Percentiles rank a stretch among this genome's conserved stretches.
Conservation (phyloP, 148 eudicot genomes). For the Persicaria maculosa region DNA sequence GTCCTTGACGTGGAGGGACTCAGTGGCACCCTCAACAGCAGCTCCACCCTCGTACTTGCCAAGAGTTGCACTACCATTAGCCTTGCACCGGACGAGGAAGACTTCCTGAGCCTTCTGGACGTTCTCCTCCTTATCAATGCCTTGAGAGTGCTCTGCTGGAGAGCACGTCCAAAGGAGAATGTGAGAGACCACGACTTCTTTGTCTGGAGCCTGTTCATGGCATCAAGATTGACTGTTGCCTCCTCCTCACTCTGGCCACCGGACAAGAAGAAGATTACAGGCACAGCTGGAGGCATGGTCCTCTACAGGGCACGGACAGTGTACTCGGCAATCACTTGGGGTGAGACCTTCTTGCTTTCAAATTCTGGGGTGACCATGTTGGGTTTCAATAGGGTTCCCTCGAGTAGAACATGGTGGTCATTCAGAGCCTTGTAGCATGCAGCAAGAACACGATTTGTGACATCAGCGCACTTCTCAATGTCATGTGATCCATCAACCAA, state of each 20-base stretch:
- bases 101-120: constrained; percentile 62
- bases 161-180: constrained; percentile 93
- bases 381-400: constrained; percentile 84
- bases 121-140: constrained; percentile 78
- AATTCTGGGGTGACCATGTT: constrained; percentile 97
- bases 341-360: constrained; percentile 63
- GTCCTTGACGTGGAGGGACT: constrained; percentile 91
- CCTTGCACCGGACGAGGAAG: constrained; percentile 70
- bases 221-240: constrained; percentile 85
- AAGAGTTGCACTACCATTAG: constrained; percentile 87
- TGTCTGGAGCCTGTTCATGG: constrained; percentile 69
- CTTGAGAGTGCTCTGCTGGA: constrained; percentile 90
- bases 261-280: constrained; percentile 80
- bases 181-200: constrained; percentile 92
- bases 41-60: constrained; percentile 71
- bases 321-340: constrained; percentile 78
- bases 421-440: constrained; percentile 89
- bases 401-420: constrained; percentile 86
- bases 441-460: constrained; percentile 82
- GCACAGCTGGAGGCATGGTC: constrained; percentile 88
- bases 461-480: constrained; percentile 72
- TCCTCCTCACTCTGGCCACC: constrained; percentile 98
- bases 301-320: constrained; percentile 82
- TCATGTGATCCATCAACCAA: constrained; percentile 75
- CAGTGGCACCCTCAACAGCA: constrained; percentile 68